Conservation (phyloP, 148 eudicot species). For the Hydrangea macrophylla region DNA sequence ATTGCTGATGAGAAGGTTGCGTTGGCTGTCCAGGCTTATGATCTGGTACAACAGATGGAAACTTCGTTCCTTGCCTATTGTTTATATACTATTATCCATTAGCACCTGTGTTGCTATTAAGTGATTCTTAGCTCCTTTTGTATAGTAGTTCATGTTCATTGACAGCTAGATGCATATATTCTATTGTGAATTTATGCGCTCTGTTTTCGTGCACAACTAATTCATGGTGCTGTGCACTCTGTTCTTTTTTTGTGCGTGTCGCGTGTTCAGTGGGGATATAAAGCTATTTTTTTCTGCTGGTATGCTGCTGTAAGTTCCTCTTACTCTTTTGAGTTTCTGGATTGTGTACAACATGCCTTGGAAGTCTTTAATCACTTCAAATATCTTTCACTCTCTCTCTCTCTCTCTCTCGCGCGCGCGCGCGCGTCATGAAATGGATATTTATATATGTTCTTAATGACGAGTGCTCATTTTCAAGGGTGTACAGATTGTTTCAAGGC, state of each 20-base stretch:
- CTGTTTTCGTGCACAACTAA: not conserved
- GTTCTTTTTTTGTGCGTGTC: not conserved
- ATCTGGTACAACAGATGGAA: constrained; percentile 50
- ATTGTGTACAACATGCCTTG: not conserved
- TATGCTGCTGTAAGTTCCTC: not conserved
- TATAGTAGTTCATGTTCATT: not conserved
- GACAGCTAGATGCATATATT: not conserved
- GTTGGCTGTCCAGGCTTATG: constrained; percentile 87
- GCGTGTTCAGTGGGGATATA: too few relatives aligned
- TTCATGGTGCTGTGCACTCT: not conserved
- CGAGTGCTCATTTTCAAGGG: too few relatives aligned
- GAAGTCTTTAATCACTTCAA: not conserved
- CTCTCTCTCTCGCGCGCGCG: not conserved
- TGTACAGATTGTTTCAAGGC: too few relatives aligned
- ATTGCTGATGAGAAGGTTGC: constrained; percentile 99
- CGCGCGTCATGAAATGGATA: too few relatives aligned
- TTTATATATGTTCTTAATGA: too few relatives aligned
- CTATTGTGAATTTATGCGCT: too few relatives aligned
- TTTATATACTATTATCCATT: not conserved
- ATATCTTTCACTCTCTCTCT: not conserved
- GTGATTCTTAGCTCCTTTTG: not conserved
- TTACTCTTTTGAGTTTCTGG: too few relatives aligned
- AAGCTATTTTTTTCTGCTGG: not conserved
- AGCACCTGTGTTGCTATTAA: not conserved
- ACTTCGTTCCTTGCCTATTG: constrained; percentile 12